These are phyloP conservation scores for Climacium dendroides DNA, from an alignment of 225 moss, liverwort and hornwort genomes.

Conservation along the genomic window DNA sequence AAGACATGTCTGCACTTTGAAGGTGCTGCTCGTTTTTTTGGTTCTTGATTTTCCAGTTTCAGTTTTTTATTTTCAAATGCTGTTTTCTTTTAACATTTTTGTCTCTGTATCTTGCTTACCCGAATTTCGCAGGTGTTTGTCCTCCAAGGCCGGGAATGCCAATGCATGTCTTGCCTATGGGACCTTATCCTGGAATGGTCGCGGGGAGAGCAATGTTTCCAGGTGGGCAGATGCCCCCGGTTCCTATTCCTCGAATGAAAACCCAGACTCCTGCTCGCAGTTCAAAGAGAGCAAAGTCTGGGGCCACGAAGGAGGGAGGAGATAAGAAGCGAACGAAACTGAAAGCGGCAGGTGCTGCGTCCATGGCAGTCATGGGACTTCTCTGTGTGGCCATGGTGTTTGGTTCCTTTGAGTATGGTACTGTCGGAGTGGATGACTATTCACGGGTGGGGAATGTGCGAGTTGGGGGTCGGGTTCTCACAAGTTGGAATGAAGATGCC, in stretches of 20 bases:
- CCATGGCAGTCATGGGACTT: constrained; percentile 38
- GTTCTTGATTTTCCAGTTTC: not conserved
- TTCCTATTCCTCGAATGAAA: constrained; percentile 55
- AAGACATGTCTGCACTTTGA: not conserved
- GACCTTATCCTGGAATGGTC: constrained; percentile 34
- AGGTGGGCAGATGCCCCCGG: constrained; percentile 32
- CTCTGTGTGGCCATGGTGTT: constrained; percentile 53
- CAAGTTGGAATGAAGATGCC: constrained; percentile 23
- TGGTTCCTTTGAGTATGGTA: constrained; percentile 24
- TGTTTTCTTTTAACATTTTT: not conserved
- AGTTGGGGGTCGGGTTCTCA: constrained; percentile 27
- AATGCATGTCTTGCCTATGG: constrained; percentile 27
- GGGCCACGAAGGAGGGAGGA: constrained; percentile 7
- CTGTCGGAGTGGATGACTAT: not conserved
- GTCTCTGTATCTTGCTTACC: not conserved
- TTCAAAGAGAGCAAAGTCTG: constrained; percentile 32
- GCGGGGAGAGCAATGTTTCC: constrained; percentile 30
- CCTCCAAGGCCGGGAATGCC: constrained; percentile 23
- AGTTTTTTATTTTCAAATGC: not conserved
- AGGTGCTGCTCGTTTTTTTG: not conserved
- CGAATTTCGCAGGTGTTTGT: constrained; percentile 4
- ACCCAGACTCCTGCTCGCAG: constrained; percentile 17
- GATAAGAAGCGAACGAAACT: constrained; percentile 34
- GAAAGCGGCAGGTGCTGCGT: constrained; percentile 41
- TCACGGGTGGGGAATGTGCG: constrained; percentile 4